Evolutionary conservation across 768 basidiomycete species (phyloP), one percentile per base, ranked within the genome.

Genomic region (Neoboletus subvelutipes): DNA sequence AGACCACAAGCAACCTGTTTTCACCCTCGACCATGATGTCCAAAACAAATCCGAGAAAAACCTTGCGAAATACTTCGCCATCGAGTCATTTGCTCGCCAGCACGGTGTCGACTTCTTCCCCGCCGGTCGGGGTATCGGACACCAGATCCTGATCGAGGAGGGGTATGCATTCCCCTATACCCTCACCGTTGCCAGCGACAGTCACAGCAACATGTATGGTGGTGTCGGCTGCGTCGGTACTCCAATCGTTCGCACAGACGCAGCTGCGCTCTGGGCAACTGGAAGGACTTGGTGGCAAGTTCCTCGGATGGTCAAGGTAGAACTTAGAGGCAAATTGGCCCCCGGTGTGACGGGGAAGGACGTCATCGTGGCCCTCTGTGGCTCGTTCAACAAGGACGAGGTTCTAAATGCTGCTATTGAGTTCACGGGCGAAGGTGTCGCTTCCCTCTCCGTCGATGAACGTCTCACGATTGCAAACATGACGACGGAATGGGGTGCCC

Each of bases 201-300:
- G 92, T 70, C 95, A 97, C 73, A 92, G 90, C 68, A 99, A 99
- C 71, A 98, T 98, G 91, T 99, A 99, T 67, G 97, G 97, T 18
- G 97, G 95, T 34, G 92, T 99, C 5, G 96, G 94, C 1, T 96
- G 95, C 67, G 85, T 99, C 4, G 97, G 97, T 3, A 99, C 97
- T 0, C 94, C 97, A 0, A 97, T 98, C 60, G 97, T 98, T 7
- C 85, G 97, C 49, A 98, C 93, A 13, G 94, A 96, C 62, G 91
- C 92, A 22, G 94, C 94, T 0, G 96, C 90, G 22, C 81, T 99
- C 12, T 99, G 97, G 97, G 94, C 97, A 13, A 98, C 97, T 0
- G 94, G 95, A 22, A 92, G 90, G 71, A 98, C 97, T 1, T 99
- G 97, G 97, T 98, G 96, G 97, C 97, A 98, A 75, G 88, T 99